Evolutionary conservation across 352 stramenopile species (phyloP).

Genomic region (Globisporangium camurandrum): DNA sequence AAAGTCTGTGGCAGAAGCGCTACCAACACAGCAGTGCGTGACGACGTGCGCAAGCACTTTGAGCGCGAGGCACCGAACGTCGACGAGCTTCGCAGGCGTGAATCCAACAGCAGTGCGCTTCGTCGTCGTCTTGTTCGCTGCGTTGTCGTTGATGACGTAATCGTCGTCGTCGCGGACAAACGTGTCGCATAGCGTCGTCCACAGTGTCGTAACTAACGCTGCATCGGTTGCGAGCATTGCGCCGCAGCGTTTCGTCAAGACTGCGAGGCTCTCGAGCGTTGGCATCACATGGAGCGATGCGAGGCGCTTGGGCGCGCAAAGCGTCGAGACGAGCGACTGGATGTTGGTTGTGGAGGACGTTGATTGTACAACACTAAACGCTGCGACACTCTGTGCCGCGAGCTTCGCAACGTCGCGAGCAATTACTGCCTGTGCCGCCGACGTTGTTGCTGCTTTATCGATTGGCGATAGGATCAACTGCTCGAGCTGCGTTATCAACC

Average conservation of each 20-base stretch:
- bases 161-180: slow-evolving; percentile 19
- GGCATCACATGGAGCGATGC: slow-evolving; percentile 16
- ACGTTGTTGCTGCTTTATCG: slow-evolving; percentile 16
- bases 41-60: slow-evolving; percentile 57
- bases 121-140: slow-evolving; percentile 1
- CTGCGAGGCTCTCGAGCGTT: slow-evolving; percentile 48
- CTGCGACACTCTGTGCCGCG: slow-evolving; percentile 33
- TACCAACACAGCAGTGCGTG: slow-evolving; percentile 26
- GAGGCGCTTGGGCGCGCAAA: slow-evolving; percentile 52
- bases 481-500: slow-evolving; percentile 32
- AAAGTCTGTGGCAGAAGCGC: slow-evolving; percentile 10
- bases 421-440: slow-evolving; percentile 16
- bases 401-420: slow-evolving; percentile 44
- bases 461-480: slow-evolving; percentile 33
- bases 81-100: slow-evolving; percentile 22
- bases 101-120: slow-evolving; percentile 18
- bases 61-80: slow-evolving; percentile 52
- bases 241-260: slow-evolving; percentile 54
- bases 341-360: no score
- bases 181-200: slow-evolving; percentile 36
- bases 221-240: slow-evolving; percentile 17
- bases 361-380: no score
- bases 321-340: slow-evolving; percentile 31
- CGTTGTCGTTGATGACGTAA: not conserved
- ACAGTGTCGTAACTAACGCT: slow-evolving; percentile 25